These are phyloP conservation scores for Psophocarpus tetragonolobus DNA, from an alignment of 306 rosid species.

Conservation along the genomic window DNA sequence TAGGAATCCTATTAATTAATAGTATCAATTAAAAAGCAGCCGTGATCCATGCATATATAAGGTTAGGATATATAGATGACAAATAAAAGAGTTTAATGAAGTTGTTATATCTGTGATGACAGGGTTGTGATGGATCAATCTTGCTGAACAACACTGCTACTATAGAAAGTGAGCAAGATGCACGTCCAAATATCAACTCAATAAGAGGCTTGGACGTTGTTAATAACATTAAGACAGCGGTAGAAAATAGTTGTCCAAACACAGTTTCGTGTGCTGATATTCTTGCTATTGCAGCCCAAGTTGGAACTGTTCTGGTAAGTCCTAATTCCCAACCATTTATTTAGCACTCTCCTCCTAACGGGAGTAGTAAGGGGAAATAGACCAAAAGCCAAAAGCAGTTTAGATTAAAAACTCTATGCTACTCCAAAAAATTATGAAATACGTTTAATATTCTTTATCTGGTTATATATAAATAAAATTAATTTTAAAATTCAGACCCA, in stretches of 20 bases:
- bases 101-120: neutral
- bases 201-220: slow-evolving; percentile 56
- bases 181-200: slow-evolving; percentile 39
- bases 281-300: slow-evolving; percentile 54
- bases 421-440: too few species aligned
- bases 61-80: neutral
- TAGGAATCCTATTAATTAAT: neutral
- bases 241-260: slow-evolving; percentile 46
- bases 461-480: neutral
- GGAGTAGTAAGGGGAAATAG: neutral
- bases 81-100: neutral
- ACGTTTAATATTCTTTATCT: too few species aligned
- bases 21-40: neutral
- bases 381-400: neutral
- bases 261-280: slow-evolving; percentile 64
- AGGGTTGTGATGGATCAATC: slow-evolving; percentile 73
- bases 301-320: slow-evolving; percentile 38
- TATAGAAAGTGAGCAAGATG: slow-evolving; percentile 52
- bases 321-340: neutral
- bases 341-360: neutral
- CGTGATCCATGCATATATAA: neutral
- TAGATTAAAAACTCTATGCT: neutral
- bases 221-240: slow-evolving; percentile 44
- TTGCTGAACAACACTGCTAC: slow-evolving; percentile 45
- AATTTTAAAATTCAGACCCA: neutral